Base-by-base conservation (phyloP, 140 eudicot species). In the Flaveria floridana region DNA sequence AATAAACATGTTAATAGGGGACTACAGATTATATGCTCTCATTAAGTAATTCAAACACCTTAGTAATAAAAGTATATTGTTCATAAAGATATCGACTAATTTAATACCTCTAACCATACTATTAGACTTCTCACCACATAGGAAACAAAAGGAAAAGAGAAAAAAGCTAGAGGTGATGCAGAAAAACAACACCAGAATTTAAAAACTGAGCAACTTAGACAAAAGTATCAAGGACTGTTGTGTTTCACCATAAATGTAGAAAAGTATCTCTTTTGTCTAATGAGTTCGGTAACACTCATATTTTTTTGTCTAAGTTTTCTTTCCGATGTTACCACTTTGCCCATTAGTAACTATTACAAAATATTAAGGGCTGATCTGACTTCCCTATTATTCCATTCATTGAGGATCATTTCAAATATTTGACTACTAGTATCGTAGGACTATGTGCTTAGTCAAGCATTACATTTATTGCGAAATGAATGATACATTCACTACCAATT, bases 121-220 rank as follows among this genome's bases (percentile, higher is more conserved):
- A 42, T 58, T 68, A 25, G 52, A 28, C 71, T 68, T 77, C 11
- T 42, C 64, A 21, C 58, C 26, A 26, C 67, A 68, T 20, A 55
- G 42, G 12, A 39, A 41, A 8, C 3, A 71, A 30, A 70, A 15
- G 21, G 4, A 64, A 34, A 30, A 50, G 46, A 52, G 14, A 56
- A 23, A 26, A 72, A 12, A 56, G 14, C 76, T 18, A 30, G 18
- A 55, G 10, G 37, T 30, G 53, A 55, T 37, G 20, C 53, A 53
- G 47, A 34, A n/a, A 52, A 53, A 55, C 44, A 52, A 71, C 18
- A 50, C 16, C 34, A 25, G 2, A 10, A 30, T 51, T 11, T 30
- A 18, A 52, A 51, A 39, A 55, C 20, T 7, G 56, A 56, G 55
- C 34, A 19, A 13, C 25, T 47, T 19, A 6, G 20, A 46, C 42